phyloP scores from a whole-genome alignment of 768 basidiomycete species.

The Saitozyma podzolica region DNA sequence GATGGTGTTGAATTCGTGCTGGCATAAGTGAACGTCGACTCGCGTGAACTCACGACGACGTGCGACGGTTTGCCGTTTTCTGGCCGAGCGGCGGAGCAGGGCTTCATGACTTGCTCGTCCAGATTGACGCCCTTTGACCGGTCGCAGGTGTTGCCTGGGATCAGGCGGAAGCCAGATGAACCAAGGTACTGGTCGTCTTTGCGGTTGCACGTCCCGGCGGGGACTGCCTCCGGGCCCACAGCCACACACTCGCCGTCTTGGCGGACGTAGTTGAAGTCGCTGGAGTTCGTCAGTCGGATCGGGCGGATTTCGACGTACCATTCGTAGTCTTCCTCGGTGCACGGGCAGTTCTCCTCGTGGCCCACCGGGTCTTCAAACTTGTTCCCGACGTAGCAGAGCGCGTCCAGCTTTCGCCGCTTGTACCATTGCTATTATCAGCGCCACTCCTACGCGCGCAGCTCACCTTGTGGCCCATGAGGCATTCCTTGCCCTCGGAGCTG shows the following conservation, averaged over 20 bases:
- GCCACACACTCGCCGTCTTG: constrained; percentile 74
- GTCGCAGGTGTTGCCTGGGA: constrained; percentile 87
- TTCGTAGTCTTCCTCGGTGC: constrained; percentile 86
- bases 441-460: constrained; percentile 19
- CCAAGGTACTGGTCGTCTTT: constrained; percentile 70
- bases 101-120: constrained; percentile 69
- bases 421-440: constrained; percentile 79
- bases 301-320: constrained; percentile 61
- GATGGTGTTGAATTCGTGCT: constrained; percentile 48
- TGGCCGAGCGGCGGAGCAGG: constrained; percentile 79
- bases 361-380: constrained; percentile 84
- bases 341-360: constrained; percentile 78
- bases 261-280: constrained; percentile 54
- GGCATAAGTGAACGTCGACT: neutral
- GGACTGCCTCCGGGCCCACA: constrained; percentile 83
- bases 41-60: constrained; percentile 62
- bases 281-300: neutral
- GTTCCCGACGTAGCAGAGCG: constrained; percentile 84
- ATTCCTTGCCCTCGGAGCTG: constrained; percentile 63
- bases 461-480: constrained; percentile 93
- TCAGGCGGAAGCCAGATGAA: constrained; percentile 86
- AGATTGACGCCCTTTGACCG: constrained; percentile 62
- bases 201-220: constrained; percentile 62
- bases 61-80: constrained; percentile 74
- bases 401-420: constrained; percentile 73